Base-by-base conservation (phyloP, 73 alveolate genomes). In the Symbiodinium natans region DNA sequence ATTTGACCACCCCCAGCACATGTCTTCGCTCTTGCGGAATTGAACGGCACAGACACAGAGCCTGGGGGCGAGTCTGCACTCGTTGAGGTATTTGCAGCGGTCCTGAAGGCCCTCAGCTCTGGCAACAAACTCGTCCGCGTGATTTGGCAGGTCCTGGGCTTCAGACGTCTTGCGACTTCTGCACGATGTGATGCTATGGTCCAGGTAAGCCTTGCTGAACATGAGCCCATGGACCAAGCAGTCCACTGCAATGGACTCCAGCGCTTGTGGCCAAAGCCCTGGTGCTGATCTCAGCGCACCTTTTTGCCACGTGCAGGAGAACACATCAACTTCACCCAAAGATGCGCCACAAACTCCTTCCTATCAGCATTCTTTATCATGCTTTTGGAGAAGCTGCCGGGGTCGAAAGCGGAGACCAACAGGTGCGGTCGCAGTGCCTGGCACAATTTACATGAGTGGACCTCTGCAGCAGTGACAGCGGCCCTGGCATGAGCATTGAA, bases 381-480 rank as follows among this genome's bases (percentile, higher is more conserved):
- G 13, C 59, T 46, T 46, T 46, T 63, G 31, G 80, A 25, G 5
- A 0, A 63, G 80, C 33, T 63, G 31, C 80, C 80, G 15, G 80
- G 80, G 80, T 27, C 38, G 36, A 63, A 63, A 2, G 80, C 11
- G 38, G 80, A 63, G 40, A 63, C 36, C 38, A 29, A 9, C 80
- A 63, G 36, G 33, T 63, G 80, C 80, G 80, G 80, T 63, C 80
- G 19, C 80, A 63, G 80, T 17, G 80, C 80, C 80, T 63, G 80
- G 80, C 40, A 9, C 59, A 46, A 13, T 9, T 13, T 46, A 13
- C 13, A 6, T 9, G 59, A 46, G 13, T 46, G 13, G 59, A 13
- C n/a, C n/a, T n/a, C 59, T 46, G 59, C 59, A 46, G 59, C 59
- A 46, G 13, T 46, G 59, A 46, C 59, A 46, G 13, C 59, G 59